phyloP scores from a whole-genome alignment of 2,329 filamentous ascomycete genomes.

The Xylaria sp. region DNA sequence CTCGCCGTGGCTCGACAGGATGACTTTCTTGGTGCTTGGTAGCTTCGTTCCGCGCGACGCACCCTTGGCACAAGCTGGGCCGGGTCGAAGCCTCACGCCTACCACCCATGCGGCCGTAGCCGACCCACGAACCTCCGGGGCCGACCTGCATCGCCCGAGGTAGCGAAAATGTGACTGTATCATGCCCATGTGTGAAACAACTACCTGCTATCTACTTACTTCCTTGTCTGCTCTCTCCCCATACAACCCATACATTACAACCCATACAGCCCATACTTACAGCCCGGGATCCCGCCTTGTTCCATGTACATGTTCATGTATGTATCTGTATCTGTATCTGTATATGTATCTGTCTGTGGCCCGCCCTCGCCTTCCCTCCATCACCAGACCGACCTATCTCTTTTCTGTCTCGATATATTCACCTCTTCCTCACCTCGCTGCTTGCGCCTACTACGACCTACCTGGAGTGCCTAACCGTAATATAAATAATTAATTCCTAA shows the following conservation, averaged over 20 bases:
- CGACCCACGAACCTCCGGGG: constrained; percentile 17
- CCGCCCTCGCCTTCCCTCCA: constrained; percentile 21
- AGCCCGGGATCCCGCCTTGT: no score
- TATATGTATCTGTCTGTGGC: no score
- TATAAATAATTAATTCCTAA: constrained; percentile 19
- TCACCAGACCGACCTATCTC: neutral
- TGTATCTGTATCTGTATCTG: no score
- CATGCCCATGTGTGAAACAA: constrained; percentile 5
- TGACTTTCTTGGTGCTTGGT: neutral
- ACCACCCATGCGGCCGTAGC: constrained; percentile 4
- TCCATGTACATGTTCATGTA: constrained; percentile 16
- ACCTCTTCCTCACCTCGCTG: neutral
- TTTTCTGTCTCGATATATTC: neutral
- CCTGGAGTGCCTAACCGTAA: neutral
- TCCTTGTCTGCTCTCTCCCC: no score
- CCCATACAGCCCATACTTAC: no score
- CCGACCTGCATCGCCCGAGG: constrained; percentile 21
- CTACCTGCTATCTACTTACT: neutral
- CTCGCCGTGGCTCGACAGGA: neutral
- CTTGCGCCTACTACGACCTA: neutral
- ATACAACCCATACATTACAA: no score
- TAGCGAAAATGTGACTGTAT: constrained; percentile 26
- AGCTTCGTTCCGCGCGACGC: neutral
- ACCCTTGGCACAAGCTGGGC: constrained; percentile 7
- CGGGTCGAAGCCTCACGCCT: constrained; percentile 20